phyloP scores from a whole-genome alignment of 23 red algal genomes.

The Agarophyton chilense region DNA sequence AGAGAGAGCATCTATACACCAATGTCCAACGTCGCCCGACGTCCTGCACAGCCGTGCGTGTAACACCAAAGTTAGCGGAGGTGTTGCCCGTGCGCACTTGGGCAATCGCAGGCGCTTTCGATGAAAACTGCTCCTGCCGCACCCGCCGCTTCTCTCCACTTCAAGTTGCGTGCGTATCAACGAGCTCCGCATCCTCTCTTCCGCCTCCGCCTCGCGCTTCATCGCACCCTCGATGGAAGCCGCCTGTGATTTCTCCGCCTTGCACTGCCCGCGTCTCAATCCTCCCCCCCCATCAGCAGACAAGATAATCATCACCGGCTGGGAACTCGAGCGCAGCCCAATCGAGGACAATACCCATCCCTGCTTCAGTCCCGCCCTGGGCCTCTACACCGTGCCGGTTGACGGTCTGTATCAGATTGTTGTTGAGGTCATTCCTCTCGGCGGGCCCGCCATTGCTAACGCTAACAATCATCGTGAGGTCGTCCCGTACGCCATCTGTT shows the following conservation, averaged over 20 bases:
- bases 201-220: not conserved
- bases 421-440: conserved; percentile 57
- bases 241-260: conserved; percentile 45
- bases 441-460: conserved; percentile 4
- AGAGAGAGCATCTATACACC: not conserved
- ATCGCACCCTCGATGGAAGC: not conserved
- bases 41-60: conserved; percentile 35
- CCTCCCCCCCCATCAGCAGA: conserved; percentile 1
- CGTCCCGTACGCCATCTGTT: conserved; percentile 42
- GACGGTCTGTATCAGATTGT: conserved; percentile 55
- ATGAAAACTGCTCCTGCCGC: not conserved
- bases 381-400: conserved; percentile 26
- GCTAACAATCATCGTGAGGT: not conserved
- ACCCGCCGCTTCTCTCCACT: not conserved
- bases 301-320: conserved; percentile 9
- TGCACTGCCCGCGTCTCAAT: conserved; percentile 28
- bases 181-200: not conserved
- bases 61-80: too few relatives aligned
- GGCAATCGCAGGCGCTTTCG: too few relatives aligned
- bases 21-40: conserved; percentile 24
- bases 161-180: not conserved
- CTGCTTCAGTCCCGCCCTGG: not conserved
- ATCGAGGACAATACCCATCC: conserved; percentile 29
- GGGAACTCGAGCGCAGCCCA: conserved; percentile 19
- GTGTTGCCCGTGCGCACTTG: too few relatives aligned